Evolutionary conservation across 140 eudicot species (phyloP).

Genomic region (Cichorium intybus): DNA sequence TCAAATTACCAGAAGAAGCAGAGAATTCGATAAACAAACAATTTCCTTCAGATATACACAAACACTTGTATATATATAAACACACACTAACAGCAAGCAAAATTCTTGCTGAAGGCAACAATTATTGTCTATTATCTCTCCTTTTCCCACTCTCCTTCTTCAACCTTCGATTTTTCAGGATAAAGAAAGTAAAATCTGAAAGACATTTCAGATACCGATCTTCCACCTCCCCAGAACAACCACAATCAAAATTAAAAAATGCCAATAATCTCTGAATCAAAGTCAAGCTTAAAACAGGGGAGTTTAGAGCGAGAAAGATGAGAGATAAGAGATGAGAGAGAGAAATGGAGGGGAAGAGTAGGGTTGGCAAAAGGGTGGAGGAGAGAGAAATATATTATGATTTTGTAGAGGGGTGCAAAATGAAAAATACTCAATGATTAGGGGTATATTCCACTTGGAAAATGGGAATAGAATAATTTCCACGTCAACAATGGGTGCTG

Average conservation of each 20-base stretch:
- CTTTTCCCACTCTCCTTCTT: constrained; percentile 44
- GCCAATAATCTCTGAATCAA: neutral
- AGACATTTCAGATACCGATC: constrained; percentile 23
- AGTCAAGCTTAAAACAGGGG: constrained; percentile 7
- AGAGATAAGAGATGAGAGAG: neutral
- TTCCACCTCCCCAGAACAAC: neutral
- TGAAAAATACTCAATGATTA: constrained; percentile 30
- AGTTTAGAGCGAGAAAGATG: constrained; percentile 1
- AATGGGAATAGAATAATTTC: constrained; percentile 42
- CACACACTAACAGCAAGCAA: neutral
- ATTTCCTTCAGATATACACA: neutral
- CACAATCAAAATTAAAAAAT: neutral
- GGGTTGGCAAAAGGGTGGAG: neutral
- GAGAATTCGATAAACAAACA: constrained; percentile 12
- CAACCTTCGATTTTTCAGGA: constrained; percentile 29
- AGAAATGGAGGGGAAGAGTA: constrained; percentile 12
- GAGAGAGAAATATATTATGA: constrained; percentile 26
- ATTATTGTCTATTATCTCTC: constrained; percentile 28
- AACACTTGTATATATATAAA: neutral
- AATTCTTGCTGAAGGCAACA: neutral
- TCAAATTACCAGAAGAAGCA: constrained; percentile 28
- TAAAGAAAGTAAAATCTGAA: constrained; percentile 25
- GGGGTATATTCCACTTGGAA: constrained; percentile 41
- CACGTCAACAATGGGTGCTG: constrained; percentile 33
- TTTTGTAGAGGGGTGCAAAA: constrained; percentile 14